Base-by-base conservation (phyloP, 179 eudicot species). In the Silene noctiflora region DNA sequence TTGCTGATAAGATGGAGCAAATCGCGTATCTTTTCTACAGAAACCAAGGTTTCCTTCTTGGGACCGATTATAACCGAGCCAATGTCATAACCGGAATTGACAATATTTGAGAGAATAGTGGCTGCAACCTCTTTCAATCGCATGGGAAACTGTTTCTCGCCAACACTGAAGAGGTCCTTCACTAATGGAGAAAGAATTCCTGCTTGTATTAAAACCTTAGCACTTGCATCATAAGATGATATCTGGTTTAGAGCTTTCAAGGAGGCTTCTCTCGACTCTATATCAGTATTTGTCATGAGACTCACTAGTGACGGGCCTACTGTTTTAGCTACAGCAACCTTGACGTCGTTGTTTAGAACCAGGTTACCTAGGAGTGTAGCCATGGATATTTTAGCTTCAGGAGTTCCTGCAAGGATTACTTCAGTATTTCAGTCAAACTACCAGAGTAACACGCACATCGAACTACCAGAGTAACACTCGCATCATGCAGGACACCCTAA, bases 121-220 rank as follows among this genome's bases (percentile, higher is more conserved):
- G 99, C 99, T 4, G 97, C 84, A 33, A 91, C 90, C 83, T 93
- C 98, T 81, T 95, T 95, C 56, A 91, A 80, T 44, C 87, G 74
- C 92, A 86, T 91, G 3, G 97, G 93, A 68, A 91, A 86, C 58
- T 86, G 95, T 53, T 87, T 87, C 64, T 76, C 63, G 31, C 90
- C 96, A 27, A 83, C 90, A 19, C 80, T 69, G 78, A 95, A 93
- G 21, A 95, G 89, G 81, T 88, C 93, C 73, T 84, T 84, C 63
- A 95, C 89, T 14, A 95, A 88, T 39, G 95, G 97, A 46, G 97
- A 96, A 71, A 93, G 97, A 67, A 93, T 89, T 14, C 93, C 98
- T 5, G 92, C 89, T 74, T 89, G 91, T 25, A 93, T 90, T 53
- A 95, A 78, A 71, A 93, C 81, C 83, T 87, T 86, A 21, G 95